phyloP scores from a whole-genome alignment of 768 basidiomycete species.

The Calocybe indica region DNA sequence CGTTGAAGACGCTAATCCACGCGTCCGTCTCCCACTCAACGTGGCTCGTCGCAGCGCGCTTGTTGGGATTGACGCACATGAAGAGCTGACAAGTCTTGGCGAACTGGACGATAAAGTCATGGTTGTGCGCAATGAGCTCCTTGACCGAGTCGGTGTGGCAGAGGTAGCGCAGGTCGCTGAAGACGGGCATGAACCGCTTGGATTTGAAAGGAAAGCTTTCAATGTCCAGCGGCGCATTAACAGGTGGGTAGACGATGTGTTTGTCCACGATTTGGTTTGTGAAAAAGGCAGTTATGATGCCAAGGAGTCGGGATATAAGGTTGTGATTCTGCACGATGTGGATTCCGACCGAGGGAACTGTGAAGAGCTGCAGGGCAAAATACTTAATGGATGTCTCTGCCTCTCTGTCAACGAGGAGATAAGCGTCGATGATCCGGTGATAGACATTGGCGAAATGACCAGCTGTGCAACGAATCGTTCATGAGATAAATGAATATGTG shows the following conservation, averaged over 20 bases:
- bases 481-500: background rate
- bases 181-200: conserved; percentile 94
- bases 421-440: conserved; percentile 81
- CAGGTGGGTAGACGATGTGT: conserved; percentile 47
- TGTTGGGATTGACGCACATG: conserved; percentile 90
- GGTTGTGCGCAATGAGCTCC: conserved; percentile 64
- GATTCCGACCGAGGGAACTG: conserved; percentile 78
- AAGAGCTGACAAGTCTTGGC: conserved; percentile 81
- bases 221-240: conserved; percentile 51
- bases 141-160: conserved; percentile 80
- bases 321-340: conserved; percentile 72
- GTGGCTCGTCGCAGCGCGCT: conserved; percentile 73
- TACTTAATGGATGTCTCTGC: conserved; percentile 94
- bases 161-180: conserved; percentile 83
- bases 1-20: conserved; percentile 96
- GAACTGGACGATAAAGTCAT: conserved; percentile 64
- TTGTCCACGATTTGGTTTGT: conserved; percentile 82
- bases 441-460: conserved; percentile 84
- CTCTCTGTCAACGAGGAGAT: conserved; percentile 89
- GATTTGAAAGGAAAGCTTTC: conserved; percentile 88
- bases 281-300: conserved; percentile 87
- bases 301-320: conserved; percentile 70
- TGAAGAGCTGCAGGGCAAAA: conserved; percentile 89
- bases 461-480: conserved; percentile 34
- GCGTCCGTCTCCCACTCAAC: conserved; percentile 96